Base-by-base conservation (phyloP, 441 rosid species). In the Bocquillonia castaneifolia region DNA sequence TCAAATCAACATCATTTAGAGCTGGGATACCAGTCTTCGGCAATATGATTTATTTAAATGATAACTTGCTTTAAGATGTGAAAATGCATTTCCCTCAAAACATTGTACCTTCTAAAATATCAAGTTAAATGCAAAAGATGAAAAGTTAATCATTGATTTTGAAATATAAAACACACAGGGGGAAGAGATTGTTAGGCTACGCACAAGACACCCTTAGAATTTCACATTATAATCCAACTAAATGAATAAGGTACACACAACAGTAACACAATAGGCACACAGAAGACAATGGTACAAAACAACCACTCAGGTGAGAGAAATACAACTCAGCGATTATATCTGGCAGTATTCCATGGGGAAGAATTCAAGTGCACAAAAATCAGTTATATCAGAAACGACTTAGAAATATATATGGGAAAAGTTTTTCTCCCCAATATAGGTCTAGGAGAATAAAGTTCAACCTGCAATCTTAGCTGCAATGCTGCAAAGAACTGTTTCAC, bases 401-500 rank as follows among this genome's bases (percentile, higher is more conserved):
- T 36, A 29, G 29, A 37, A 50, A 20, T 15, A 34, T 10, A 54
- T 29, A 25, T 20, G 1, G 34, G 32, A 10, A n/a, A 52, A 22
- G 68, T 70, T 29, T 77, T 32, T 7, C 59, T 48, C 25, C 73
- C 40, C 32, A 53, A 59, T 66, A 72, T 63, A 67, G 74, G 68
- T 70, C 63, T 63, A 59, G 28, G 66, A 50, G 12, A 65, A 8
- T 8, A 44, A 10, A 54, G 64, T 39, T 65, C 70, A 69, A 42
- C 17, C 20, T 20, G 37, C 64, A 63, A 67, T 23, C 57, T 77
- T 75, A 32, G 75, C 68, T 31, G 68, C 77, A 69, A 74, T 76
- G 75, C 68, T 63, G 60, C 71, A 75, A 57, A 74, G 10, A 67
- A 57, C 81, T 72, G 79, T 72, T 76, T 75, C 73, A 82, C 82